Base-by-base conservation (phyloP, 805 yeast species). In the Metschnikowia picachoensis region DNA sequence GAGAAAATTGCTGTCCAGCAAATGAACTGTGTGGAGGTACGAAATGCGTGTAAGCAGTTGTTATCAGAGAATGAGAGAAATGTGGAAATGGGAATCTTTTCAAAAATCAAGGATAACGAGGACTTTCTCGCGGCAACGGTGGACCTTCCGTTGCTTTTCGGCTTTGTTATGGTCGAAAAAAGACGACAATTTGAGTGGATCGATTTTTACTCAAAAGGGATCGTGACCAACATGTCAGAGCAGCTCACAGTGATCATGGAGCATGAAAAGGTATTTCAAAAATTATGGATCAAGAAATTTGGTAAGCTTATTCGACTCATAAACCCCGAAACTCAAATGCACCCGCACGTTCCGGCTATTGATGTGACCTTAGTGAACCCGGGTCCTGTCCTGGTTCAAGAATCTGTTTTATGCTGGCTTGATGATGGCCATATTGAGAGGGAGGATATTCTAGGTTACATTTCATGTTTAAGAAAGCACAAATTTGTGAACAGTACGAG, bases 91-190 rank as follows among this genome's bases (percentile, higher is more conserved):
- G 38, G 43, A 7, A 15, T 34, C 3, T 39, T 53, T 15, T 11
- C 37, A 3, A 34, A 49, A 17, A 62, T 70, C 28, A 69, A 67
- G 39, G 48, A 46, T 9, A 53, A 64, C 17, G 76, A 72, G 52
- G 70, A 72, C 48, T 59, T 65, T 44, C 58, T 71, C 5, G 66
- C 75, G 3, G 53, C 70, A 35, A 79, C 84, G 0, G 71, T 79
- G 12, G 94, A 87, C 59, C 59, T 87, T 27, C 95, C 95, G 0
- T 59, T 85, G 11, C 63, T 85, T 1, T 84, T 85, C 60, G 94
- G 94, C 1, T 67, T 84, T n/a, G 76, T 80, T 61, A 50, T 84
- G 3, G 73, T 85, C 39, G 91, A 86, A 52, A 72, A 68, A 37
- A 66, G 83, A 41, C 69, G 88, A 41, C 78, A 85, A 53, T 65